Evolutionary conservation across 1,284 basidiomycete genomes (phyloP).

Genomic region (Exobasidium rhododendri): DNA sequence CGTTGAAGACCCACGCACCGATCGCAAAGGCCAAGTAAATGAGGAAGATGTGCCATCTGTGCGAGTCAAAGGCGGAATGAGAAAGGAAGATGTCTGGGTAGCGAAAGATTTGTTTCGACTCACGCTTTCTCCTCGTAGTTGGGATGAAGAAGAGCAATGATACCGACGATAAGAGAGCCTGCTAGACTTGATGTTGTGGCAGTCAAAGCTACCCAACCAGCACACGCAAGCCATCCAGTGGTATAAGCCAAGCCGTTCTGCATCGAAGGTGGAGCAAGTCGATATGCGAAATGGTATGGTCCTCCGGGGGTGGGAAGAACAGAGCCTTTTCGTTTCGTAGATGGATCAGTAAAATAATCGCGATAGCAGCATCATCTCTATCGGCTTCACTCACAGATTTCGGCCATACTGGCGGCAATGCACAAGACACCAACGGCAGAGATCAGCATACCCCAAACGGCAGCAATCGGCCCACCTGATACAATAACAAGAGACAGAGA

Average conservation of each 20-base stretch:
- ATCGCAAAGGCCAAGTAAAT: conserved; percentile 39
- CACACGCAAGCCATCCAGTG: conserved; percentile 37
- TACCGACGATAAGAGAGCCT: conserved; percentile 54
- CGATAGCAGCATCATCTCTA: too few species aligned
- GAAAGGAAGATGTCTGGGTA: neutral
- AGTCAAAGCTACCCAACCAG: conserved; percentile 56
- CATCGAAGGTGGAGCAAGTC: conserved; percentile 45
- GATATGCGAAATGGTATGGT: conserved; percentile 56
- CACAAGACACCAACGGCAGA: conserved; percentile 52
- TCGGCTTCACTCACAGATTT: conserved; percentile 40
- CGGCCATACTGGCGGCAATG: conserved; percentile 54
- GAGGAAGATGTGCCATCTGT: conserved; percentile 42
- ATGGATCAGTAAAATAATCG: too few species aligned
- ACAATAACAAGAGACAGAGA: conserved; percentile 46
- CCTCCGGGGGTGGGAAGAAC: conserved; percentile 51
- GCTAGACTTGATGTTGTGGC: conserved; percentile 45
- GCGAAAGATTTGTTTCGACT: neutral
- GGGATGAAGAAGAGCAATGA: conserved; percentile 53
- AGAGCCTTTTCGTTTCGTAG: too few species aligned
- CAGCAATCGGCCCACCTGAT: conserved; percentile 54
- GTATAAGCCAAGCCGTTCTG: conserved; percentile 45
- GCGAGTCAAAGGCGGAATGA: neutral
- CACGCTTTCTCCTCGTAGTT: conserved; percentile 40
- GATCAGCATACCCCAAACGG: conserved; percentile 56
- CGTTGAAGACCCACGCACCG: conserved; percentile 39